phyloP scores from a whole-genome alignment of 139 green algal species.

The Coccomyxa sp. region DNA sequence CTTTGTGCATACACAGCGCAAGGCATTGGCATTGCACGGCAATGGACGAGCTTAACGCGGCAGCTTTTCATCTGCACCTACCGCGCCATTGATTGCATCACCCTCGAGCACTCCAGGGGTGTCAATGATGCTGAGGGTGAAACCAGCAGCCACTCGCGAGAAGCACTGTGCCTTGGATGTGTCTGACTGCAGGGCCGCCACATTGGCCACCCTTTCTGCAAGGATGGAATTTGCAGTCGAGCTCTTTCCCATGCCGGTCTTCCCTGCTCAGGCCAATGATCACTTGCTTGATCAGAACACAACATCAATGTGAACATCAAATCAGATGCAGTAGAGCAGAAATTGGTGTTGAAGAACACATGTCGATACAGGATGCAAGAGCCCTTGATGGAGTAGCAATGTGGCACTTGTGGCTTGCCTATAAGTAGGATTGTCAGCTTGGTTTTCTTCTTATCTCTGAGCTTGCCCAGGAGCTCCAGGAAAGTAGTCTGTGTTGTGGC shows the following conservation, averaged over 20 bases:
- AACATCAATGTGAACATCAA: neutral
- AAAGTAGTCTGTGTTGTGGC: conserved; percentile 42
- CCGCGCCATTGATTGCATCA: conserved; percentile 45
- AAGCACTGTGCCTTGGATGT: conserved; percentile 27
- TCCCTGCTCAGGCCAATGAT: conserved; percentile 23
- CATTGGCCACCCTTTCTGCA: conserved; percentile 42
- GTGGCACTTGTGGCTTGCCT: conserved; percentile 9
- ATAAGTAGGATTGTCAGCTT: conserved; percentile 64
- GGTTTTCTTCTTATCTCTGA: conserved; percentile 32
- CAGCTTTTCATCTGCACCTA: neutral
- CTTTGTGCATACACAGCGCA: neutral
- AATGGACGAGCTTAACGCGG: neutral
- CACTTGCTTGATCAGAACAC: neutral
- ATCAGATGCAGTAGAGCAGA: neutral
- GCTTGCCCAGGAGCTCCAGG: conserved; percentile 18
- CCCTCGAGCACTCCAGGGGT: conserved; percentile 66
- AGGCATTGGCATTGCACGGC: neutral
- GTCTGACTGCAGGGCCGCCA: conserved; percentile 50
- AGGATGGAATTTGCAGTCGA: conserved; percentile 66
- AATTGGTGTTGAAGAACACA: too few relatives aligned
- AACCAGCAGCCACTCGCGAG: conserved; percentile 36
- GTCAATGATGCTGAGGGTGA: conserved; percentile 68
- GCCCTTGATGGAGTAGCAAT: neutral
- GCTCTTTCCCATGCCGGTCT: conserved; percentile 67
- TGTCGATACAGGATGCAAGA: neutral